Conservation (phyloP, 371 early-diverging fungal genomes). For the Rhizopus microsporus region DNA sequence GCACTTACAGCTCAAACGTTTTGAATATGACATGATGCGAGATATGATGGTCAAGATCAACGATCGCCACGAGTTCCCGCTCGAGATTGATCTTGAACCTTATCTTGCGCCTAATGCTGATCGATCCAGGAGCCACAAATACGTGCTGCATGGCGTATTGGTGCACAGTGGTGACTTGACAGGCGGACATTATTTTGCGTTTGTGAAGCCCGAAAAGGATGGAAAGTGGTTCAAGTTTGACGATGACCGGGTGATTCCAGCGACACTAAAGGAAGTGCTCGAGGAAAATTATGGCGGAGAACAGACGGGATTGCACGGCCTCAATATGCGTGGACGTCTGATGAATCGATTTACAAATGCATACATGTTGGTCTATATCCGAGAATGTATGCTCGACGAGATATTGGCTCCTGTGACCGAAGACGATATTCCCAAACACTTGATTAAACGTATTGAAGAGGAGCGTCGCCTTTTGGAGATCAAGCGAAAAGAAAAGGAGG, state of each 20-base stretch:
- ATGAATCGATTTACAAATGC: conserved; percentile 90
- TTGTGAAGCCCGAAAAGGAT: conserved; percentile 79
- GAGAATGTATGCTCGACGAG: conserved; percentile 70
- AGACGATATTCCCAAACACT: conserved; percentile 79
- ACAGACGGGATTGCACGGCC: conserved; percentile 28
- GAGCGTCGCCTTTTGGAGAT: conserved; percentile 55
- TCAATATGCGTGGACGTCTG: conserved; percentile 24
- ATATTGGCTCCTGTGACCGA: conserved; percentile 69
- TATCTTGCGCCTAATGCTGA: conserved; percentile 76
- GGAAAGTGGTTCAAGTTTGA: conserved; percentile 93
- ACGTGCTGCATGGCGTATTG: conserved; percentile 89
- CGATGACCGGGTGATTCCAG: conserved; percentile 94
- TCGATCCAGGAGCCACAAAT: conserved; percentile 66
- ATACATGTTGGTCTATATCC: conserved; percentile 96
- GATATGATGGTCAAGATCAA: conserved; percentile 96
- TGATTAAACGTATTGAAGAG: conserved; percentile 58
- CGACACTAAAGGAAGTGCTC: conserved; percentile 82
- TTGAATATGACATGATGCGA: conserved; percentile 93
- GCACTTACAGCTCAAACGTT: conserved; percentile 96
- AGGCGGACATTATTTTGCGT: conserved; percentile 97
- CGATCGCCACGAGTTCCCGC: conserved; percentile 95
- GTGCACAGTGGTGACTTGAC: conserved; percentile 96
- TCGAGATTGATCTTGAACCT: conserved; percentile 83
- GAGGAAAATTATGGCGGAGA: conserved; percentile 96
- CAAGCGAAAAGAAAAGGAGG: conserved; percentile 63